Percentiles rank a stretch among this genome's conserved stretches.
Evolutionary conservation across 176 grass and related monocot species (phyloP).

Genomic region (Oryza longistaminata): DNA sequence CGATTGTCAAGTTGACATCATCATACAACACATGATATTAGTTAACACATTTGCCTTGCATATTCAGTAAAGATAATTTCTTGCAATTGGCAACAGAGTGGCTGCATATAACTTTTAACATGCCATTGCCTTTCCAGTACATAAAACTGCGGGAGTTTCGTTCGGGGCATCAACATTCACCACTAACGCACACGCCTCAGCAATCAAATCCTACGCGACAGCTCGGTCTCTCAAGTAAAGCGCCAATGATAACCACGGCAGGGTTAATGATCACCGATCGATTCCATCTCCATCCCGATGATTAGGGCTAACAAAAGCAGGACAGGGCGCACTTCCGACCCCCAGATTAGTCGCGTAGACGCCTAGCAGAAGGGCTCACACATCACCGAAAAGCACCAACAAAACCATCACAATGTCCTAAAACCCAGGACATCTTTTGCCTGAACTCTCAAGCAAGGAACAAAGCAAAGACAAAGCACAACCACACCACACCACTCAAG

Average conservation of each 20-base stretch:
- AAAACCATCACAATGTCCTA: background rate
- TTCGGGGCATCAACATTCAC: background rate
- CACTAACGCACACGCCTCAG: background rate
- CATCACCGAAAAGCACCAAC: background rate
- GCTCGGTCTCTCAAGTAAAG: slow-evolving; percentile 46
- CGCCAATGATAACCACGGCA: slow-evolving; percentile 34
- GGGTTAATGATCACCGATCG: slow-evolving; percentile 30
- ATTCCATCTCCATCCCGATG: background rate
- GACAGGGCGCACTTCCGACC: slow-evolving; percentile 1
- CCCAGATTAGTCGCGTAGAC: background rate
- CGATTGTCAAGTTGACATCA: background rate
- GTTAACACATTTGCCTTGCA: background rate
- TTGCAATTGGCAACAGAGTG: background rate
- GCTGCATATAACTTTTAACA: background rate
- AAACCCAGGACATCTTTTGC: slow-evolving; percentile 32
- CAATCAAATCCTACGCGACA: slow-evolving; percentile 23
- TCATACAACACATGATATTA: background rate
- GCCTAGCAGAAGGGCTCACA: slow-evolving; percentile 17
- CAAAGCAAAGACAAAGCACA: slow-evolving; percentile 22
- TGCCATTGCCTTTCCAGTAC: background rate
- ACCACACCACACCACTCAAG: background rate
- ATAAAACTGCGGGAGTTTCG: background rate
- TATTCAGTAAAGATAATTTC: background rate
- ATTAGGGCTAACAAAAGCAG: slow-evolving; percentile 30
- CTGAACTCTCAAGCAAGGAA: slow-evolving; percentile 44